Conservation (phyloP, 768 basidiomycete species). For the Termitomyces sp. region DNA sequence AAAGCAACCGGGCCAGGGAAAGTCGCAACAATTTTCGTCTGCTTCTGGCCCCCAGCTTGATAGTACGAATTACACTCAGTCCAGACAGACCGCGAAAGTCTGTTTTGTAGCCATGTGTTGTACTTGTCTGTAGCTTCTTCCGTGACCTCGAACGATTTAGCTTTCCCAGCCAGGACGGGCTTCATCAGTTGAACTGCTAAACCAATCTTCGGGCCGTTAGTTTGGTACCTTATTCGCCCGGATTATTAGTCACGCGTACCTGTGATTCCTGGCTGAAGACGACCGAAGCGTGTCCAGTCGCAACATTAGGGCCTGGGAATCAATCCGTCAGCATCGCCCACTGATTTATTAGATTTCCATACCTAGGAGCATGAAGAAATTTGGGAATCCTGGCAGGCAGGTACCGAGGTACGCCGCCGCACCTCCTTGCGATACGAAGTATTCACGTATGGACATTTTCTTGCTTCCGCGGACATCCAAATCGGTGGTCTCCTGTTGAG, state of each 20-base stretch:
- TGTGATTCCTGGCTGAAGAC: constrained; percentile 53
- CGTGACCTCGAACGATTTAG: constrained; percentile 44
- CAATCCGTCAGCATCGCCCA: neutral
- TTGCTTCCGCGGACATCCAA: constrained; percentile 36
- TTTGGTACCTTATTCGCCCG: constrained; percentile 6
- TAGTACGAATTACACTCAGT: constrained; percentile 52
- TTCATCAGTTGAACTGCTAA: constrained; percentile 44
- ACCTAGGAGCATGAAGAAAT: constrained; percentile 45
- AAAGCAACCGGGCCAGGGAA: constrained; percentile 49
- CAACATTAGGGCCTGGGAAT: constrained; percentile 46
- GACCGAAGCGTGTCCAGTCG: constrained; percentile 52
- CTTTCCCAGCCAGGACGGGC: constrained; percentile 43
- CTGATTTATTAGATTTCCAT: neutral
- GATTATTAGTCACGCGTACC: constrained; percentile 23
- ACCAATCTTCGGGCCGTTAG: constrained; percentile 32
- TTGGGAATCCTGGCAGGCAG: constrained; percentile 52
- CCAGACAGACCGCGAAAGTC: constrained; percentile 45
- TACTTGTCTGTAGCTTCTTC: constrained; percentile 42
- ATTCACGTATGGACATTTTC: constrained; percentile 36
- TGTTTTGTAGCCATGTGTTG: constrained; percentile 44
- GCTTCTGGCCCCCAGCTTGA: constrained; percentile 26
- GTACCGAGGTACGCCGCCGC: constrained; percentile 48
- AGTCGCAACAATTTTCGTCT: constrained; percentile 38
- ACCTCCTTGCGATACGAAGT: constrained; percentile 42
- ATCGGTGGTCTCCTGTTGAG: constrained; percentile 29